Evolutionary conservation across 2,329 filamentous ascomycete genomes (phyloP).

Genomic region (Pseudogymnoascus verrucosus): DNA sequence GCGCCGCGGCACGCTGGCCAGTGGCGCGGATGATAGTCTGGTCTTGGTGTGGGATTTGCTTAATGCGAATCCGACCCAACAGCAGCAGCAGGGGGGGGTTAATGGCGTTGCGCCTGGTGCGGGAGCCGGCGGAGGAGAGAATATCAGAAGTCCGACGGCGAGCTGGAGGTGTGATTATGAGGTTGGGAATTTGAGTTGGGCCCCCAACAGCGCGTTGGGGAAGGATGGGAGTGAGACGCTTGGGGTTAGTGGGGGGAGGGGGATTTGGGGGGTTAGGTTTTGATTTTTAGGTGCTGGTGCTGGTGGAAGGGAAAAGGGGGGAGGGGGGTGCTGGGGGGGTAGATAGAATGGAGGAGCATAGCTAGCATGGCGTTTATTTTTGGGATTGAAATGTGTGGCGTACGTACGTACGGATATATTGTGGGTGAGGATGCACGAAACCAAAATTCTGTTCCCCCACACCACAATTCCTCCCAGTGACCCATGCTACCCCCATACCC

Average conservation of each 20-base stretch:
- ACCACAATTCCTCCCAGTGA: neutral
- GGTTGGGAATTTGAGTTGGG: slow-evolving; percentile 78
- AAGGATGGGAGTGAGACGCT: slow-evolving; percentile 73
- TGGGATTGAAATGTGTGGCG: neutral
- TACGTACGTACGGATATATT: slow-evolving; percentile 1
- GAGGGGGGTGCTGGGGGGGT: neutral
- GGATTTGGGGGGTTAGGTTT: slow-evolving; percentile 58
- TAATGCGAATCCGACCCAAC: slow-evolving; percentile 60
- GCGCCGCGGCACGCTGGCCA: slow-evolving; percentile 79
- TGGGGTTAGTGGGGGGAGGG: slow-evolving; percentile 70
- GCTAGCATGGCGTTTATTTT: neutral
- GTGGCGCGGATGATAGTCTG: slow-evolving; percentile 83
- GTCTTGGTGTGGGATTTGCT: slow-evolving; percentile 93
- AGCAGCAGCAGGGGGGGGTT: slow-evolving; percentile 74
- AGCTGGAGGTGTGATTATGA: slow-evolving; percentile 84
- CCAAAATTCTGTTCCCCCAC: neutral
- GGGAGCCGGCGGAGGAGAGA: slow-evolving; percentile 40
- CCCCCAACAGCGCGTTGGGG: slow-evolving; percentile 60
- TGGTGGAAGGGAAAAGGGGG: neutral
- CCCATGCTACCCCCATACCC: neutral
- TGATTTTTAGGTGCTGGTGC: neutral
- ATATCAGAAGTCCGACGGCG: slow-evolving; percentile 59
- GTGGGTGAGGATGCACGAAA: neutral
- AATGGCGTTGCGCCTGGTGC: slow-evolving; percentile 56
- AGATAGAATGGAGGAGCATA: neutral